A percentile compares a stretch with the other conserved stretches of the same genome.
Evolutionary conservation across 2,329 filamentous ascomycete genomes (phyloP).

Genomic region (Fusarium poae): DNA sequence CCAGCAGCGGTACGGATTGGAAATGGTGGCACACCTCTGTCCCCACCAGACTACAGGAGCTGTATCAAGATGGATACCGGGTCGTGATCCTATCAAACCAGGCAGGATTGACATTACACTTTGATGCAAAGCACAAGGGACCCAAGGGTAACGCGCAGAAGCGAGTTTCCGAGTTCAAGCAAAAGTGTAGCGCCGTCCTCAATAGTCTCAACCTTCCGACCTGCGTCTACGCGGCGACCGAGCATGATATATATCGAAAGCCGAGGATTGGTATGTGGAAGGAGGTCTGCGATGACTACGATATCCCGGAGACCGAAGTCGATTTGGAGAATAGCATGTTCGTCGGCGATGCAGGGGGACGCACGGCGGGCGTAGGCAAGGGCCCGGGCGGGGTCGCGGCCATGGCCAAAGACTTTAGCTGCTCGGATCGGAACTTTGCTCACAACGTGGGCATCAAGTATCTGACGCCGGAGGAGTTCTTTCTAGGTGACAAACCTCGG

Average conservation of each 20-base stretch:
- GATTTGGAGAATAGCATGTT: slow-evolving; percentile 82
- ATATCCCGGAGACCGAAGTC: slow-evolving; percentile 68
- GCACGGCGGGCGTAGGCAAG: slow-evolving; percentile 58
- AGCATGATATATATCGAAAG: slow-evolving; percentile 85
- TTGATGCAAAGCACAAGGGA: slow-evolving; percentile 73
- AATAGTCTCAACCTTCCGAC: slow-evolving; percentile 79
- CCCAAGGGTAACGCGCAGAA: slow-evolving; percentile 72
- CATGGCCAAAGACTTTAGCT: slow-evolving; percentile 70
- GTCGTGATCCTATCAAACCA: slow-evolving; percentile 91
- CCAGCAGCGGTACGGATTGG: slow-evolving; percentile 81
- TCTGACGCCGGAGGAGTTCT: slow-evolving; percentile 92
- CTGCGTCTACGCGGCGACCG: slow-evolving; percentile 87
- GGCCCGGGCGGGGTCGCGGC: slow-evolving; percentile 42
- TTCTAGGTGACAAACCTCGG: slow-evolving; percentile 75
- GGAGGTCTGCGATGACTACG: slow-evolving; percentile 69
- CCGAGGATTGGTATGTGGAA: slow-evolving; percentile 92
- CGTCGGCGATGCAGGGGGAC: slow-evolving; percentile 86
- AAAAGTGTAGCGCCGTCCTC: slow-evolving; percentile 79
- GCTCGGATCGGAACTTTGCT: slow-evolving; percentile 82
- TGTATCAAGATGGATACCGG: slow-evolving; percentile 79
- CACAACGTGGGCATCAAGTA: slow-evolving; percentile 85
- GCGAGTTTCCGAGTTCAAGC: slow-evolving; percentile 83
- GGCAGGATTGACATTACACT: slow-evolving; percentile 80
- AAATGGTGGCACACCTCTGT: slow-evolving; percentile 90
- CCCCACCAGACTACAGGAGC: slow-evolving; percentile 72